Evolutionary conservation across 2,329 filamentous ascomycete species (phyloP), one percentile per base, ranked within the genome.

Genomic region (Magnaporthiopsis incrustans): DNA sequence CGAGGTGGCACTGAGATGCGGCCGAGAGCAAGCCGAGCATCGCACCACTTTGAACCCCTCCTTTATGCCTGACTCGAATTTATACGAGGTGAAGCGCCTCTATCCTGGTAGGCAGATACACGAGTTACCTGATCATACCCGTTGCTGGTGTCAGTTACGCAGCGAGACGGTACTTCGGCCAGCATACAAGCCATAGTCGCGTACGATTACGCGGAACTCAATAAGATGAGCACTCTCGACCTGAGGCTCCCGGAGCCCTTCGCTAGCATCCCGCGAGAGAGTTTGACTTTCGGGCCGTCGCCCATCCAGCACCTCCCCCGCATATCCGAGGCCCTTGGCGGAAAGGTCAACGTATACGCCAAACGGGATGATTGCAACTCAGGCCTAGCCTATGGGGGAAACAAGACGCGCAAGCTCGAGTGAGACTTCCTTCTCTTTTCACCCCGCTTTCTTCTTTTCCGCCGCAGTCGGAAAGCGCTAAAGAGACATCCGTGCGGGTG

Each of bases 321-420:
- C 67, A 89, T 90, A 70, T 86, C 85, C 38, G 73, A 79, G 63
- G 84, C 83, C 30, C 80, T 90, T 6, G 82, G 83, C 61, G 81
- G 81, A 35, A 81, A 81, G 68, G 84, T 89, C 57, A 78, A 81
- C 26, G 82, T 91, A 67, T 91, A 85, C 71, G 88, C 88, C 63
- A 91, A 91, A 75, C 82, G 88, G 62, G 88, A 91, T 68, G 89
- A 91, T 75, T 85, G 86, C 71, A 89, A 88, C 75, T 88, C 85
- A 1, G 84, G 83, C 0, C 80, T 89, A 25, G 87, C 87, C 3
- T 89, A 81, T 69, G 87, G 87, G 53, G 87, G 86, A 63, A 90
- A 90, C 77, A 90, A 90, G 75, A 85, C 83, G 35, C 80, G 87
- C 65, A 90, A 90, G 73, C 79, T 90, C 2, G 87, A 90, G 78